phyloP scores from a whole-genome alignment of 306 rosid species.

The Alnus rubra region DNA sequence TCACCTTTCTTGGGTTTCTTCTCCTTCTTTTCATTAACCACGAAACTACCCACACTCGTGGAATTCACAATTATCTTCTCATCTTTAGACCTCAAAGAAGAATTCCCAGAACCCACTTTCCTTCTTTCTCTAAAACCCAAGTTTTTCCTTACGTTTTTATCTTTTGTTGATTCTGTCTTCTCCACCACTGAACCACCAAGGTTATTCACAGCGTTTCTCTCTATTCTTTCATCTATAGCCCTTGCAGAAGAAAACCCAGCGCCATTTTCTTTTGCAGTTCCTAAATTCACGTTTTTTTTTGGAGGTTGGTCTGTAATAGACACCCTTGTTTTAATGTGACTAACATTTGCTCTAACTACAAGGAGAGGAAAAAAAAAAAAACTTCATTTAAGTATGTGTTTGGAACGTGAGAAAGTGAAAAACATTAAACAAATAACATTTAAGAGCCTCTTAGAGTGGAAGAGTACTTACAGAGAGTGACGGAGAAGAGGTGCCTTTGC shows the following conservation, averaged over 20 bases:
- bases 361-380: not conserved
- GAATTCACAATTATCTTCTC: slow-evolving; percentile 17
- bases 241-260: slow-evolving; percentile 38
- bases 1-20: slow-evolving; percentile 18
- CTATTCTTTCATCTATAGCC: slow-evolving; percentile 22
- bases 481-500: slow-evolving; percentile 36
- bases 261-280: slow-evolving; percentile 18
- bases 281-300: slow-evolving; percentile 26
- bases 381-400: slow-evolving; percentile 21
- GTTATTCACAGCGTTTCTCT: slow-evolving; percentile 33
- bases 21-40: slow-evolving; percentile 28
- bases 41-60: slow-evolving; percentile 14
- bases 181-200: slow-evolving; percentile 40
- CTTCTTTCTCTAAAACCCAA: slow-evolving; percentile 34
- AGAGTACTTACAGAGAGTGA: slow-evolving; percentile 43
- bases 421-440: slow-evolving; percentile 24
- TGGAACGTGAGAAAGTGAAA: slow-evolving; percentile 38
- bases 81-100: slow-evolving; percentile 23
- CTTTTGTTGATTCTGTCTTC: slow-evolving; percentile 26
- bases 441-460: slow-evolving; percentile 21
- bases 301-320: slow-evolving; percentile 33
- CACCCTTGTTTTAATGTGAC: slow-evolving; percentile 28
- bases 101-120: slow-evolving; percentile 30
- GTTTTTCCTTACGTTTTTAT: slow-evolving; percentile 33
- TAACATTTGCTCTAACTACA: slow-evolving; percentile 24